Percentiles rank a stretch among this genome's conserved stretches.
phyloP scores from a whole-genome alignment of 306 rosid genomes.

The Pterocarpus santalinus region DNA sequence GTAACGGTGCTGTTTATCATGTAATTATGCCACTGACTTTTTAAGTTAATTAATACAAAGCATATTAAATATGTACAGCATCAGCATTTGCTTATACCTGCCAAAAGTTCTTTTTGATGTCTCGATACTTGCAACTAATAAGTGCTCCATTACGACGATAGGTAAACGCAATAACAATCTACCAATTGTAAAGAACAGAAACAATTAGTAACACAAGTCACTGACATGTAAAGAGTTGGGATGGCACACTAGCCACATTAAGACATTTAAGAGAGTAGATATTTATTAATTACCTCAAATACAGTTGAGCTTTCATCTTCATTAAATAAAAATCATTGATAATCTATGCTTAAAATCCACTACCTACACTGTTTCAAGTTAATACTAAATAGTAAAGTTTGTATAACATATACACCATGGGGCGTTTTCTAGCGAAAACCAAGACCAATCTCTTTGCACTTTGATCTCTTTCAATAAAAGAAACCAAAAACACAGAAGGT shows the following conservation, averaged over 20 bases:
- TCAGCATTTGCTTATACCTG: constrained; percentile 65
- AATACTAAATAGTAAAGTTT: constrained; percentile 4
- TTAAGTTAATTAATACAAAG: not conserved
- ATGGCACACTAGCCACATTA: constrained; percentile 21
- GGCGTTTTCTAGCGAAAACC: constrained; percentile 19
- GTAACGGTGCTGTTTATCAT: not conserved
- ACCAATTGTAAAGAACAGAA: constrained; percentile 46
- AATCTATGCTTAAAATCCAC: constrained; percentile 12
- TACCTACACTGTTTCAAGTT: not conserved
- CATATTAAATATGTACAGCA: constrained; percentile 36
- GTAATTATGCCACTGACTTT: not conserved
- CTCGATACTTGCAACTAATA: constrained; percentile 94
- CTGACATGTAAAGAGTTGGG: constrained; percentile 14
- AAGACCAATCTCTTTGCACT: constrained; percentile 14
- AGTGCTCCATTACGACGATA: constrained; percentile 68
- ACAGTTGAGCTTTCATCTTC: constrained; percentile 27
- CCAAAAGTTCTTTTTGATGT: constrained; percentile 84
- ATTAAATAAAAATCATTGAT: constrained; percentile 2
- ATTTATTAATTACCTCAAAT: not conserved
- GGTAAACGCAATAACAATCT: constrained; percentile 86
- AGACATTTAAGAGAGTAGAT: constrained; percentile 34
- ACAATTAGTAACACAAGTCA: constrained; percentile 43
- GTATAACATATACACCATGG: not conserved
- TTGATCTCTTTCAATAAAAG: not conserved
- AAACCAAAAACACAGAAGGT: constrained; percentile 31